Percentiles rank a stretch among this genome's conserved stretches.
These are phyloP conservation scores for Coemansia sp. DNA, from an alignment of 192 early-diverging fungal species.

Conservation along the genomic window DNA sequence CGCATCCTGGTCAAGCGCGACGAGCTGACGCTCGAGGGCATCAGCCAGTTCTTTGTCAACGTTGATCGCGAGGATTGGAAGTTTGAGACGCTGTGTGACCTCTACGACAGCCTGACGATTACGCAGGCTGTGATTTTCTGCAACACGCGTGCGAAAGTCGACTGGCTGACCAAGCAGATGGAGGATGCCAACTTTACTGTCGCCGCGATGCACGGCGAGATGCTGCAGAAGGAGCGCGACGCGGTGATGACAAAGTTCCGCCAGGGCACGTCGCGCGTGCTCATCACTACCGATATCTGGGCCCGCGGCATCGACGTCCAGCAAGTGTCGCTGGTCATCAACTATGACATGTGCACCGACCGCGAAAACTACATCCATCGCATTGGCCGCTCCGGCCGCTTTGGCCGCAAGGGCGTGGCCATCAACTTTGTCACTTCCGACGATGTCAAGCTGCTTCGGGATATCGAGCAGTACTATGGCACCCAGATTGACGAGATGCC, in stretches of 20 bases:
- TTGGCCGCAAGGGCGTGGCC: slow-evolving; percentile 98
- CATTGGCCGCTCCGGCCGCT: slow-evolving; percentile 96
- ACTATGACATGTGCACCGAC: slow-evolving; percentile 95
- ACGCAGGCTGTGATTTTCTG: slow-evolving; percentile 99
- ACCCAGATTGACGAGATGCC: slow-evolving; percentile 56
- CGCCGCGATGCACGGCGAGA: slow-evolving; percentile 98
- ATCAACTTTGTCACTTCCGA: slow-evolving; percentile 99
- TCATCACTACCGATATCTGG: slow-evolving; percentile 98
- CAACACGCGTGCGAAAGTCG: slow-evolving; percentile 95
- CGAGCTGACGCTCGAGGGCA: slow-evolving; percentile 97
- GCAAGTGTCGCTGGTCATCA: slow-evolving; percentile 97
- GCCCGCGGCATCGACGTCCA: slow-evolving; percentile 99
- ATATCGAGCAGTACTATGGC: slow-evolving; percentile 97
- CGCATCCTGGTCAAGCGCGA: slow-evolving; percentile 98
- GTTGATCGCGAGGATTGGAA: slow-evolving; percentile 99
- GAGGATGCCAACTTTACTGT: slow-evolving; percentile 97
- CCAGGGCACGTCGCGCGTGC: slow-evolving; percentile 87
- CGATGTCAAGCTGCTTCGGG: slow-evolving; percentile 87
- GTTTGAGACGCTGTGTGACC: slow-evolving; percentile 95
- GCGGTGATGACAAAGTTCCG: slow-evolving; percentile 98
- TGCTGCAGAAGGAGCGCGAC: slow-evolving; percentile 97
- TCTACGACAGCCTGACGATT: slow-evolving; percentile 95
- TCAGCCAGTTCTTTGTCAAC: slow-evolving; percentile 98
- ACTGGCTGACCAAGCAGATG: slow-evolving; percentile 97
- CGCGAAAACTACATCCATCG: slow-evolving; percentile 99